Evolutionary conservation across 768 basidiomycete genomes (phyloP).

Genomic region (Trametes punicea): DNA sequence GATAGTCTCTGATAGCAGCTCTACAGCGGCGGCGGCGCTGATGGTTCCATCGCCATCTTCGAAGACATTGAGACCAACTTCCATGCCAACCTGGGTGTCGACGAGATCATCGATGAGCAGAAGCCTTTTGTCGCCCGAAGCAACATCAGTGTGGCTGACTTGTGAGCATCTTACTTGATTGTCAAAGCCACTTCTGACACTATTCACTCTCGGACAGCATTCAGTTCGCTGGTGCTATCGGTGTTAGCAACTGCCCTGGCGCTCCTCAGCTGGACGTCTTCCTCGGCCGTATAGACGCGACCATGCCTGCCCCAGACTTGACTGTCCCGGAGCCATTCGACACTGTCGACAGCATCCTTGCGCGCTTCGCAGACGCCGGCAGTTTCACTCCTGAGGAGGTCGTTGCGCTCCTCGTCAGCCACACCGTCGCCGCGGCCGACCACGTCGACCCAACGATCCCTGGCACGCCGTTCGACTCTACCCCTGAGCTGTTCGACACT

Average conservation of each 20-base stretch:
- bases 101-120: constrained; percentile 25
- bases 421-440: constrained; percentile 28
- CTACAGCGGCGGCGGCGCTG: constrained; percentile 32
- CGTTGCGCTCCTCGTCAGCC: constrained; percentile 24
- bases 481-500: constrained; percentile 28
- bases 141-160: constrained; percentile 25
- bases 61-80: constrained; percentile 39
- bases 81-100: constrained; percentile 36
- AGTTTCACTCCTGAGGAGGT: constrained; percentile 25
- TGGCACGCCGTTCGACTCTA: constrained; percentile 30
- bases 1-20: not conserved
- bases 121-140: constrained; percentile 21
- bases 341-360: constrained; percentile 25
- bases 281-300: constrained; percentile 28
- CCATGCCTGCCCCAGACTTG: constrained; percentile 22
- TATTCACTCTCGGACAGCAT: constrained; percentile 22
- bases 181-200: not conserved
- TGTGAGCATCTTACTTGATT: constrained; percentile 18
- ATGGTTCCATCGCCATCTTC: constrained; percentile 49
- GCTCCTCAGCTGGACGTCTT: constrained; percentile 38
- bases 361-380: constrained; percentile 25
- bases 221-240: constrained; percentile 20
- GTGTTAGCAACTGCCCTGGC: constrained; percentile 29
- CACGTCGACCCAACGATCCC: constrained; percentile 27
- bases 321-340: constrained; percentile 29